These are phyloP conservation scores for Suhomyces emberorum DNA, from an alignment of 805 yeast species.

Conservation along the genomic window DNA sequence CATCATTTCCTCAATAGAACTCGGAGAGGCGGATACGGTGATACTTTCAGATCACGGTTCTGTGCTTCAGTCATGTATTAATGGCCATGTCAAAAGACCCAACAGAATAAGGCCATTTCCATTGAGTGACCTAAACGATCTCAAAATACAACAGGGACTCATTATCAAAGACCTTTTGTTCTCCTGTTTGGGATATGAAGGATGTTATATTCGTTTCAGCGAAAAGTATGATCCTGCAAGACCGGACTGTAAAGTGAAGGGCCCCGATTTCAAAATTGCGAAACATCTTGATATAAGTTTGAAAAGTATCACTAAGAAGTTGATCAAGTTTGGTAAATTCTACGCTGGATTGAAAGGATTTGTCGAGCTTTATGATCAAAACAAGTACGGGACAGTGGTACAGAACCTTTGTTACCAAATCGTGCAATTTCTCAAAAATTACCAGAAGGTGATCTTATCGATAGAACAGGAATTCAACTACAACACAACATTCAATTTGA, in stretches of 20 bases:
- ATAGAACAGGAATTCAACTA: constrained; percentile 54
- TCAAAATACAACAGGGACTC: constrained; percentile 66
- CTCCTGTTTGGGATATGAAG: constrained; percentile 72
- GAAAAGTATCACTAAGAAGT: constrained; percentile 61
- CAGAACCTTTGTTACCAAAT: constrained; percentile 70
- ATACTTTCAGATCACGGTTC: constrained; percentile 14
- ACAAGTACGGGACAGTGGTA: constrained; percentile 63
- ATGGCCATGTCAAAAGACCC: constrained; percentile 7
- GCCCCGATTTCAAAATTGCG: constrained; percentile 75
- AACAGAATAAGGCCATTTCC: constrained; percentile 40
- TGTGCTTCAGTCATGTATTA: constrained; percentile 13
- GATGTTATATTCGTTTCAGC: constrained; percentile 67
- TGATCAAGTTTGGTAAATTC: constrained; percentile 61
- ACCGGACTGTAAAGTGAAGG: constrained; percentile 44
- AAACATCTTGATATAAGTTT: constrained; percentile 70
- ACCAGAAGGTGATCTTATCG: constrained; percentile 30
- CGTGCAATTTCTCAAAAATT: constrained; percentile 19
- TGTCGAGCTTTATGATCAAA: constrained; percentile 54
- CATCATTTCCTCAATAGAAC: constrained; percentile 10
- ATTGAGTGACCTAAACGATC: constrained; percentile 43
- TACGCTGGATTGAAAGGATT: constrained; percentile 59
- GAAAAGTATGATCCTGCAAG: constrained; percentile 53
- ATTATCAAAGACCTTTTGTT: constrained; percentile 67
- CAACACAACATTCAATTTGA: constrained; percentile 54
- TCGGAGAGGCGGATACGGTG: constrained; percentile 16